These are phyloP conservation scores for Penicillium canariense DNA, from an alignment of 495 filamentous ascomycete genomes.

Conservation along the genomic window DNA sequence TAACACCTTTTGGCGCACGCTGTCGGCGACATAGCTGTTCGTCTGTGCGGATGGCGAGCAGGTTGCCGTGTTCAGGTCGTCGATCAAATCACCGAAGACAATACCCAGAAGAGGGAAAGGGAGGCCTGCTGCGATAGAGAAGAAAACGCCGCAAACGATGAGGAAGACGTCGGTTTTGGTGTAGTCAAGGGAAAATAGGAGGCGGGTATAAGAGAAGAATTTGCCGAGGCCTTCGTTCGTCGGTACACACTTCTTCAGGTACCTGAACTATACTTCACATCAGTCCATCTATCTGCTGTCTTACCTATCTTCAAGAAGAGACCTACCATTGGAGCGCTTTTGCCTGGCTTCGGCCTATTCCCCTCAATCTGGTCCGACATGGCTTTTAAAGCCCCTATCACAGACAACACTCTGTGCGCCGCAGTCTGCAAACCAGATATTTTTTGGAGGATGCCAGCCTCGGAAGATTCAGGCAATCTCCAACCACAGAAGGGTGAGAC, in stretches of 20 bases:
- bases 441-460: background rate
- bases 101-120: slow-evolving; percentile 68
- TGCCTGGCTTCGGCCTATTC: background rate
- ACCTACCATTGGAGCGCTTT: background rate
- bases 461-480: background rate
- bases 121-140: slow-evolving; percentile 59
- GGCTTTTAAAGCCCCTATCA: background rate
- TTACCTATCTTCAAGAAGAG: background rate
- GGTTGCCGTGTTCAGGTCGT: slow-evolving; percentile 41
- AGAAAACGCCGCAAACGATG: slow-evolving; percentile 42
- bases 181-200: slow-evolving; percentile 36
- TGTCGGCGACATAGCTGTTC: slow-evolving; percentile 15
- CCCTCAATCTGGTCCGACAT: background rate
- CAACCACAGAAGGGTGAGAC: background rate
- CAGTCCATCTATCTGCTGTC: background rate
- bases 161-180: slow-evolving; percentile 28
- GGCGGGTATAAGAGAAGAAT: slow-evolving; percentile 24
- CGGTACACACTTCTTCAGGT: slow-evolving; percentile 18
- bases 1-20: slow-evolving; percentile 50
- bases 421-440: background rate
- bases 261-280: background rate
- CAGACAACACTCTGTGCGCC: background rate
- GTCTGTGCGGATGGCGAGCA: slow-evolving; percentile 20
- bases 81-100: slow-evolving; percentile 64
- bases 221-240: slow-evolving; percentile 18